These are phyloP conservation scores for Neurospora sp. DNA, from an alignment of 495 filamentous ascomycete genomes.

Conservation along the genomic window DNA sequence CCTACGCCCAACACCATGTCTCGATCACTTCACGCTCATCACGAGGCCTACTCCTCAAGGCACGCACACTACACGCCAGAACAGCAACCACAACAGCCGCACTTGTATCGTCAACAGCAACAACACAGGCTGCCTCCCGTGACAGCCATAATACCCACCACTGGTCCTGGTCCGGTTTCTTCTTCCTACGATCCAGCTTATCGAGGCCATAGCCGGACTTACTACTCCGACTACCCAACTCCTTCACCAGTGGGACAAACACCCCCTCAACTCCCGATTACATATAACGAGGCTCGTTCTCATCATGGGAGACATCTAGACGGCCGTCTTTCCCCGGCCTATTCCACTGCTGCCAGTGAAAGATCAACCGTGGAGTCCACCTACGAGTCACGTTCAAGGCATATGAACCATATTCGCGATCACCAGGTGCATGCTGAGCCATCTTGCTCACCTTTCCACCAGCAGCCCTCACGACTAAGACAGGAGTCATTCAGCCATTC, in stretches of 20 bases:
- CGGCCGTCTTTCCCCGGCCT: constrained; percentile 22
- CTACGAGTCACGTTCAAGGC: constrained; percentile 19
- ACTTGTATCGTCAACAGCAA: constrained; percentile 2
- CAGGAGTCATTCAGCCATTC: constrained; percentile 11
- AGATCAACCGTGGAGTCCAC: constrained; percentile 25
- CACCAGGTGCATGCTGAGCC: constrained; percentile 13
- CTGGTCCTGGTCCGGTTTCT: constrained; percentile 11
- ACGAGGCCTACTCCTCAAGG: constrained; percentile 30
- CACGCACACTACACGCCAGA: constrained; percentile 31
- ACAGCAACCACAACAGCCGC: constrained; percentile 15
- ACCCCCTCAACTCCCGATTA: constrained; percentile 24
- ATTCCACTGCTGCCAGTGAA: constrained; percentile 26
- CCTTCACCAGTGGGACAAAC: constrained; percentile 28
- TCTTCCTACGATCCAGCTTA: constrained; percentile 21
- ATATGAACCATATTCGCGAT: constrained; percentile 9
- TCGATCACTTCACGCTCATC: constrained; percentile 31
- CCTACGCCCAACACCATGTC: constrained; percentile 39
- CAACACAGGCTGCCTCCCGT: constrained; percentile 20
- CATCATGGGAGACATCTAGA: constrained; percentile 25
- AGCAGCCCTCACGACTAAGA: constrained; percentile 14
- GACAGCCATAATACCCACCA: constrained; percentile 20
- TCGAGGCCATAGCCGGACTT: constrained; percentile 7
- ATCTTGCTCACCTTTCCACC: constrained; percentile 12
- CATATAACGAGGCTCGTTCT: constrained; percentile 22
- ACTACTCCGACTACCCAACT: constrained; percentile 25